Evolutionary conservation across 345 rosid genomes (phyloP), one percentile per base, ranked within the genome.

Genomic region (Citrus australasica): DNA sequence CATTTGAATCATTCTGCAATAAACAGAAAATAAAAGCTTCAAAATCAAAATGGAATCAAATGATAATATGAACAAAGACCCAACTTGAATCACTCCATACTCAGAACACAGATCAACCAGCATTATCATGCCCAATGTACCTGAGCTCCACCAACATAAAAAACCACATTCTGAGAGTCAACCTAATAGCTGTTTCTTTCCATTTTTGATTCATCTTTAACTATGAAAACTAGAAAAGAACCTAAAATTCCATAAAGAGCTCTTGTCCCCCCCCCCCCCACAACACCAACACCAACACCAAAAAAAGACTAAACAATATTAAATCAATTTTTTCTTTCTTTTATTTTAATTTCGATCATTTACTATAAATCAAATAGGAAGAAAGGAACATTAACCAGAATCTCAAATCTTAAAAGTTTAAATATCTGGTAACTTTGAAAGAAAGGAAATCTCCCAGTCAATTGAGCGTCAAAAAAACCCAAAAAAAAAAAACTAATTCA

Each of bases 1-100:
- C 92, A 65, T 86, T 86, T 1, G 87, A 81, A 76, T 88, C 90
- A 82, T 84, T 86, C 97, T 93, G 86, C 69, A 60, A 9, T 68
- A 81, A 19, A 22, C 6, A 79, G 40, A 81, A 64, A 51, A 48
- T 30, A 71, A 70, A 55, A 55, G 21, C 72, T 48, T 24, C 65
- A 69, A 28, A 79, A 14, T 51, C 42, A 17, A 63, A 24, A 63
- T 7, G 67, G 11, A 74, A 37, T 56, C 69, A 55, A 32, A 25
- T 51, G 63, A 46, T 27, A 74, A 13, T 73, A 13, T 40, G 27
- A 19, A 62, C 19, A 10, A 37, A 42, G 9, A 42, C 27, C 19
- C 24, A 40, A 61, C n/a, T 33, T 19, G 24, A 27, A 27, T 63
- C 69, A 61, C 59, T n/a, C 21, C 22, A 38, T 63, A 5, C 13